Evolutionary conservation across 1,284 basidiomycete genomes (phyloP).

Genomic region (Phellinidium pouzarii): DNA sequence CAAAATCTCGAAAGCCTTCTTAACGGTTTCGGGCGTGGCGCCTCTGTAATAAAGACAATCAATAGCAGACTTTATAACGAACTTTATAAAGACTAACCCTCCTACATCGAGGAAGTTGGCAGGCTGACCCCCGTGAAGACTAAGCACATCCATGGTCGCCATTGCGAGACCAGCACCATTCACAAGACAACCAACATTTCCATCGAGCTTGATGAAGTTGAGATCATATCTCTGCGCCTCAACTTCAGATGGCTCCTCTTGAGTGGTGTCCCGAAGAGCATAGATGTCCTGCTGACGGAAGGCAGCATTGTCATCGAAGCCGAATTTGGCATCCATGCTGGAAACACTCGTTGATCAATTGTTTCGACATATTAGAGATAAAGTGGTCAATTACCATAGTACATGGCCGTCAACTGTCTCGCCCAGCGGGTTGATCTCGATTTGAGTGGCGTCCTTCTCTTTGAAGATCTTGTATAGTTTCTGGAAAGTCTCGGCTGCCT

Average conservation of each 20-base stretch:
- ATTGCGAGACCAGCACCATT: conserved; percentile 99
- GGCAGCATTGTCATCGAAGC: conserved; percentile 98
- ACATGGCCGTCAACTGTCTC: conserved; percentile 91
- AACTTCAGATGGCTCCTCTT: conserved; percentile 97
- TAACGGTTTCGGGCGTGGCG: conserved; percentile 97
- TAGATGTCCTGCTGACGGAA: conserved; percentile 96
- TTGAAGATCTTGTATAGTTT: conserved; percentile 97
- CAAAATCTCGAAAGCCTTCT: conserved; percentile 98
- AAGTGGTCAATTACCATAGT: conserved; percentile 59
- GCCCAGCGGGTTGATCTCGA: conserved; percentile 99
- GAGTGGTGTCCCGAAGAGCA: conserved; percentile 82
- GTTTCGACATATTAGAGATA: not conserved
- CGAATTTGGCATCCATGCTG: conserved; percentile 99
- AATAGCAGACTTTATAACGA: conserved; percentile 1
- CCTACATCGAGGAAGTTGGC: conserved; percentile 99
- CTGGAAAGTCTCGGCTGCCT: conserved; percentile 92
- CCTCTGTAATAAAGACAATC: conserved; percentile 47
- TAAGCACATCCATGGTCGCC: conserved; percentile 99
- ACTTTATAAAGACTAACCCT: conserved; percentile 48
- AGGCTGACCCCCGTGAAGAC: conserved; percentile 91
- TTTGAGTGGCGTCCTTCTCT: conserved; percentile 98
- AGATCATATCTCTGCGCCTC: conserved; percentile 91
- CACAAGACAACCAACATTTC: conserved; percentile 95
- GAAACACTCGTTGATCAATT: conserved; percentile 3
- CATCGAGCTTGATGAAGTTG: conserved; percentile 99